Evolutionary conservation across 768 basidiomycete species (phyloP), one percentile per base, ranked within the genome.

Genomic region (Kwoniella mangroviensis): DNA sequence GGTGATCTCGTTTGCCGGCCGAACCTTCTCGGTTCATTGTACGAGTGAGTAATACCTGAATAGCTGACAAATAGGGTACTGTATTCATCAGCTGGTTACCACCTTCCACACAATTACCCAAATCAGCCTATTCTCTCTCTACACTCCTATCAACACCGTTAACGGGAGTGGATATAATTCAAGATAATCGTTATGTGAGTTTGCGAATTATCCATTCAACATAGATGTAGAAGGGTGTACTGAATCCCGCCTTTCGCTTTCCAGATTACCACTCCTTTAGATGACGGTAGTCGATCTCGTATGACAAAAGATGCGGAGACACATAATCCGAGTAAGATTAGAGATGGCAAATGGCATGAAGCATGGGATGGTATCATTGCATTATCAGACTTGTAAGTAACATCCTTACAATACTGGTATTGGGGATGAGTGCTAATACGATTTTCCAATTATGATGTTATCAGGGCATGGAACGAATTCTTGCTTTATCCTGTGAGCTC

Each of bases 121-220:
- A 72, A 21, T 73, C 76, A 9, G 54, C 71, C 19, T 78, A 75
- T 61, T 78, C 74, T 7, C 68, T 78, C 19, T 62, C 73, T 2
- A 69, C 67, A 11, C 66, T 78, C 10, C 57, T 74, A 17, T 51
- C 65, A 2, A 65, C 65, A n/a, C 68, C 74, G 2, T 72, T 78
- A 26, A 21, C 40, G 1, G 43, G 60, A 19, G 40, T 73, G 24
- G 28, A 64, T 9, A 55, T 75, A 53, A 75, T 78, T 41, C 68
- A 71, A 15, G 72, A 73, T 22, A 71, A 72, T 22, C 67, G 72
- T 51, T 73, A 56, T 34, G 76, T 78, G 43, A 12, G 74, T 71
- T 21, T 15, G 55, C 56, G 11, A 7, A 28, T 26, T 19, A 7
- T 42, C 40, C 17, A 55, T 28, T 24, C 19, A 34, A 34, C 4